phyloP scores from a whole-genome alignment of 768 basidiomycete species.

The Xerocomellus intermedius region DNA sequence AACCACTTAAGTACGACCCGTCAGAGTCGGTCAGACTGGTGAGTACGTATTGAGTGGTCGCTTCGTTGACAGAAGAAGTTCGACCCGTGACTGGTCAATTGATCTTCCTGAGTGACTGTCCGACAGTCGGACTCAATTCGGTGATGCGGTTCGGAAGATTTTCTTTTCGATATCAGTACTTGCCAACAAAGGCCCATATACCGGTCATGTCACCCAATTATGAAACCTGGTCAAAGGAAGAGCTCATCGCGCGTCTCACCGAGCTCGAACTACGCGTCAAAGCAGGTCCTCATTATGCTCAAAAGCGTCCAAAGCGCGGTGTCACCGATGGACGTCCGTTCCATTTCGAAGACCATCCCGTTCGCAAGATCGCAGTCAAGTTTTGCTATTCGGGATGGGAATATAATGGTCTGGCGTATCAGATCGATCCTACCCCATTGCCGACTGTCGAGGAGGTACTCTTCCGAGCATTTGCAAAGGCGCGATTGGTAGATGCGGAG shows the following conservation, averaged over 20 bases:
- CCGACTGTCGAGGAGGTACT: constrained; percentile 92
- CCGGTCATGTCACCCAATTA: constrained; percentile 44
- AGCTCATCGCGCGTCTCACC: constrained; percentile 64
- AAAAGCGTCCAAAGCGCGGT: constrained; percentile 15
- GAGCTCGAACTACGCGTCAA: constrained; percentile 46
- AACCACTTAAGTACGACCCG: too few species aligned
- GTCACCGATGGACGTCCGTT: constrained; percentile 42
- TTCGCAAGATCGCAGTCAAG: constrained; percentile 89
- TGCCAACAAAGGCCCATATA: constrained; percentile 28
- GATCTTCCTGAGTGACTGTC: too few species aligned
- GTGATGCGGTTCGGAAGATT: constrained; percentile 33
- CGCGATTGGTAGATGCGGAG: constrained; percentile 71
- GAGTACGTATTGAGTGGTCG: too few species aligned
- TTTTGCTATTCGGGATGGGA: constrained; percentile 93
- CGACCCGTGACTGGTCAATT: too few species aligned
- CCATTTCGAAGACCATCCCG: constrained; percentile 64
- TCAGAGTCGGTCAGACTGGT: too few species aligned
- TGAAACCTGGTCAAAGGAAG: constrained; percentile 60
- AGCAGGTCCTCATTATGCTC: constrained; percentile 2
- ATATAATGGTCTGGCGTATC: constrained; percentile 88
- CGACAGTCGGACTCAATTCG: neutral
- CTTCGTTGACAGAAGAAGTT: too few species aligned
- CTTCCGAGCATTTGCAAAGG: constrained; percentile 74
- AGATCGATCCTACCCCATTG: constrained; percentile 63
- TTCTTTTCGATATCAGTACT: constrained; percentile 34